phyloP scores from a whole-genome alignment of 108 stramenopile genomes.

The Nannochloropsis gaditana region DNA sequence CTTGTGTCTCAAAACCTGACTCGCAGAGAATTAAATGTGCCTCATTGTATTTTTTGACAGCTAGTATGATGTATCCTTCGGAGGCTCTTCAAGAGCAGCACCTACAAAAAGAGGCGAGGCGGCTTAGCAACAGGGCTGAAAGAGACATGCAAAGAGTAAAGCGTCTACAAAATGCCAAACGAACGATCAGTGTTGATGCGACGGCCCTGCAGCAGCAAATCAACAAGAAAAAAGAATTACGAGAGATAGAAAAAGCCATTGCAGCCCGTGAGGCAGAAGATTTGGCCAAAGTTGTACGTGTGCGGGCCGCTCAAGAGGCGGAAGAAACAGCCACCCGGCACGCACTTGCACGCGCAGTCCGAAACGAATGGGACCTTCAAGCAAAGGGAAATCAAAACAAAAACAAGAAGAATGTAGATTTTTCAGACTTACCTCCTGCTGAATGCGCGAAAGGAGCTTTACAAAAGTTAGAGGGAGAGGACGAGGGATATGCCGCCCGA shows the following conservation, averaged over 20 bases:
- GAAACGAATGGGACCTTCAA: neutral
- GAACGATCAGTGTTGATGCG: neutral
- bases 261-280: neutral
- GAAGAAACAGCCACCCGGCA: neutral
- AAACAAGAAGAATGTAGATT: neutral
- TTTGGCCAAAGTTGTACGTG: neutral
- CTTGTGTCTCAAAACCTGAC: too few species aligned
- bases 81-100: constrained; percentile 12
- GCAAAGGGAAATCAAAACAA: neutral
- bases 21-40: too few species aligned
- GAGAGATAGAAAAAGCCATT: neutral
- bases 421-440: neutral
- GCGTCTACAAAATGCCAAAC: neutral
- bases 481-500: neutral
- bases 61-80: neutral
- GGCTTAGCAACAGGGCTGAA: neutral
- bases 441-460: neutral
- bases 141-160: neutral
- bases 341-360: neutral
- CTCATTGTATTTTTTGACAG: neutral
- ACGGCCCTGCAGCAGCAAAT: constrained; percentile 1
- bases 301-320: constrained; percentile 16
- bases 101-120: neutral
- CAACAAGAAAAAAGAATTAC: neutral
- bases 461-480: neutral